phyloP scores from a whole-genome alignment of 1,284 basidiomycete species.

The Cutaneotrichosporon daszewskae region DNA sequence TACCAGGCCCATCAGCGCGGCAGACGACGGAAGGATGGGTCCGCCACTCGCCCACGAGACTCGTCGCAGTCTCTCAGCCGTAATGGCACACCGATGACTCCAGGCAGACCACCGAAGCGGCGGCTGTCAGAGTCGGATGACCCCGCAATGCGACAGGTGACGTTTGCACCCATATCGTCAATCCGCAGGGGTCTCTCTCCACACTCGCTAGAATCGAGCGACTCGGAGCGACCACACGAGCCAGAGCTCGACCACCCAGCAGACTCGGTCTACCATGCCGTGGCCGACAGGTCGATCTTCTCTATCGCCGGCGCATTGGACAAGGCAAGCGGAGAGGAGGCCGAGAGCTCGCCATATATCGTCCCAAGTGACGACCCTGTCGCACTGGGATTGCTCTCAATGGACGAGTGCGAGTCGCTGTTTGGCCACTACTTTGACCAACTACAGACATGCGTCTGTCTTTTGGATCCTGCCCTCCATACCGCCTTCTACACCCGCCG shows the following conservation, averaged over 20 bases:
- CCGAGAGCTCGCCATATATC: background rate
- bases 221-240: background rate
- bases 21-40: constrained; percentile 10
- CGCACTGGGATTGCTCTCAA: constrained; percentile 13
- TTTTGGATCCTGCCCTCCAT: constrained; percentile 19
- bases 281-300: constrained; percentile 18
- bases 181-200: too few relatives aligned
- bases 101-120: background rate
- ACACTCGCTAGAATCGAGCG: too few relatives aligned
- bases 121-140: background rate
- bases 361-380: constrained; percentile 14
- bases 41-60: background rate
- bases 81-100: background rate
- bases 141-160: background rate
- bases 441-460: constrained; percentile 22
- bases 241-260: constrained; percentile 9
- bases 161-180: background rate
- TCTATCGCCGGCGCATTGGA: constrained; percentile 22
- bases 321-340: background rate
- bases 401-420: constrained; percentile 19
- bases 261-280: constrained; percentile 20
- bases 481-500: constrained; percentile 13
- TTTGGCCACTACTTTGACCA: constrained; percentile 23
- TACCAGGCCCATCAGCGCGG: constrained; percentile 21
- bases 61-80: background rate